Evolutionary conservation across 2,329 filamentous ascomycete genomes (phyloP).

Genomic region (Fusarium cicatricum): DNA sequence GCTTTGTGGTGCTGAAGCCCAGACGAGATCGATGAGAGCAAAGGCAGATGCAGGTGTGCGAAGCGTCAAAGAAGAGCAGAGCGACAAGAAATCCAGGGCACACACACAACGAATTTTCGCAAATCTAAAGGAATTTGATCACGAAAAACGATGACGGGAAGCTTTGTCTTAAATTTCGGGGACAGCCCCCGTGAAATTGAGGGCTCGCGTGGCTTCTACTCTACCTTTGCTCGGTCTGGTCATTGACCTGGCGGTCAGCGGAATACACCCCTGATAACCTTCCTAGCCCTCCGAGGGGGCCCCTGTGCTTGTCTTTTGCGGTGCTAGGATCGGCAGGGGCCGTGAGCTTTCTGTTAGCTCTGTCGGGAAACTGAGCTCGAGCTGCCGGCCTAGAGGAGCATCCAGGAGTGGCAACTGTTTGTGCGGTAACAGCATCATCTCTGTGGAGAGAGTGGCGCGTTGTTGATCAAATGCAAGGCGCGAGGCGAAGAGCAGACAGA

Average conservation of each 20-base stretch:
- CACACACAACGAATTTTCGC: conserved; percentile 33
- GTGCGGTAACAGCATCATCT: conserved; percentile 11
- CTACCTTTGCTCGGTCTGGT: conserved; percentile 31
- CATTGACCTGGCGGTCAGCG: conserved; percentile 35
- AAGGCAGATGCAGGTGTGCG: conserved; percentile 25
- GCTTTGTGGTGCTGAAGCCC: conserved; percentile 22
- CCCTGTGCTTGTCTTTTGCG: conserved; percentile 31
- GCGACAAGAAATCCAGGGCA: conserved; percentile 32
- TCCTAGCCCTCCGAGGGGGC: conserved; percentile 23
- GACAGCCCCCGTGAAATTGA: conserved; percentile 28
- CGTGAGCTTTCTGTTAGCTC: conserved; percentile 36
- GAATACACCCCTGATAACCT: conserved; percentile 32
- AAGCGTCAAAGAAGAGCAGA: conserved; percentile 22
- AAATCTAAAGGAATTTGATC: conserved; percentile 31
- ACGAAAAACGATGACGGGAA: conserved; percentile 33
- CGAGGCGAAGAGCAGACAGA: conserved; percentile 12
- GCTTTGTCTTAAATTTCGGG: conserved; percentile 37
- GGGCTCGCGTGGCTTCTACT: conserved; percentile 33
- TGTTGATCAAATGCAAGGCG: conserved; percentile 3
- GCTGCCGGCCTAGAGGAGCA: conserved; percentile 25
- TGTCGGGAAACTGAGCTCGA: conserved; percentile 23
- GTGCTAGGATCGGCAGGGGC: conserved; percentile 42
- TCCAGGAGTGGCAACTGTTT: conserved; percentile 30
- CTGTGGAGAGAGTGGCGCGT: conserved; percentile 15
- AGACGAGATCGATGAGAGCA: conserved; percentile 17